phyloP scores from a whole-genome alignment of 345 rosid genomes.

The Clausena lansium region DNA sequence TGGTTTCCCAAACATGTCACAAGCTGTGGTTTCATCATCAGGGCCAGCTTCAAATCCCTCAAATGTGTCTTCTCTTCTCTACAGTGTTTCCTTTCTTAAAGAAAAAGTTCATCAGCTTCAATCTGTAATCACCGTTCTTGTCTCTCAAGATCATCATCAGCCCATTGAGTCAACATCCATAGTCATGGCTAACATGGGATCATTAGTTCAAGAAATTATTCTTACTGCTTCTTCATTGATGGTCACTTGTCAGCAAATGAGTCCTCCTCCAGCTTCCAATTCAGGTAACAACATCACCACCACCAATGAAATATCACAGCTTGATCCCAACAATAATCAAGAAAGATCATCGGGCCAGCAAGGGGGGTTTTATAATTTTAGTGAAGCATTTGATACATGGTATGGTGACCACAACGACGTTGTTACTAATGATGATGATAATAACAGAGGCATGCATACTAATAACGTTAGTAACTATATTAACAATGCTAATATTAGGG shows the following conservation, averaged over 20 bases:
- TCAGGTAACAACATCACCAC: constrained; percentile 8
- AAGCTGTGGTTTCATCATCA: constrained; percentile 21
- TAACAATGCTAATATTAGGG: not conserved
- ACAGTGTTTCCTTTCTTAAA: constrained; percentile 53
- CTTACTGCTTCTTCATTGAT: constrained; percentile 62
- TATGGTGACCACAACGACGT: constrained; percentile 21
- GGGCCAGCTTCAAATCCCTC: constrained; percentile 17
- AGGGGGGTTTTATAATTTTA: constrained; percentile 21
- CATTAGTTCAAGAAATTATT: constrained; percentile 63
- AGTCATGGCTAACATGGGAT: constrained; percentile 43
- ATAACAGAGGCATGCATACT: not conserved
- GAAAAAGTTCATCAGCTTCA: constrained; percentile 64
- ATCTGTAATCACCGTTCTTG: constrained; percentile 43
- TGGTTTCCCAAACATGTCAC: constrained; percentile 29
- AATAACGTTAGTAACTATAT: not conserved
- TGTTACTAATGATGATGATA: not conserved
- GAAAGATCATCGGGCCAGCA: constrained; percentile 28
- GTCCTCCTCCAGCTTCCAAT: not conserved
- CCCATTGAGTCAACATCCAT: constrained; percentile 40
- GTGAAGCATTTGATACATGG: constrained; percentile 27
- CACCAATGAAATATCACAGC: constrained; percentile 7
- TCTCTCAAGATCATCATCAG: constrained; percentile 34
- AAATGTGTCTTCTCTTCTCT: constrained; percentile 43
- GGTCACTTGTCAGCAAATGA: constrained; percentile 63
- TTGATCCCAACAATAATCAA: constrained; percentile 1